Evolutionary conservation across 768 basidiomycete genomes (phyloP).

Genomic region (Terana coerulea): DNA sequence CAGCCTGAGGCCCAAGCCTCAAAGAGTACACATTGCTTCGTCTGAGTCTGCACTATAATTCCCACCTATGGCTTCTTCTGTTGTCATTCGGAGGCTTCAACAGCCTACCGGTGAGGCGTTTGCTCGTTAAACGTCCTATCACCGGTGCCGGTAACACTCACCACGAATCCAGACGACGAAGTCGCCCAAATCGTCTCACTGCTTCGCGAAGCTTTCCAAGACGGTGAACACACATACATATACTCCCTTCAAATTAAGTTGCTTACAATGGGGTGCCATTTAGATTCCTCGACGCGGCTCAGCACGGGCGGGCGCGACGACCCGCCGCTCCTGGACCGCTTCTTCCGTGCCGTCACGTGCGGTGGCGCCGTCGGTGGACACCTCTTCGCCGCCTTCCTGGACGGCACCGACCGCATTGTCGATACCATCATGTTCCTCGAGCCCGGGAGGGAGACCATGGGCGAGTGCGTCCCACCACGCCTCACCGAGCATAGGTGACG

Average conservation of each 20-base stretch:
- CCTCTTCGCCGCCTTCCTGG: neutral
- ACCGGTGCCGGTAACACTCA: too few relatives aligned
- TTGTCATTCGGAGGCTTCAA: too few relatives aligned
- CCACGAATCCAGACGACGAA: too few relatives aligned
- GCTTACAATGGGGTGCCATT: neutral
- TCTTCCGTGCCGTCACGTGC: neutral
- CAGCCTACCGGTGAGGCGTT: too few relatives aligned
- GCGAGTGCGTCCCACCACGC: too few relatives aligned
- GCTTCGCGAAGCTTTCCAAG: neutral
- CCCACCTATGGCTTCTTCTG: too few relatives aligned
- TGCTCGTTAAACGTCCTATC: too few relatives aligned
- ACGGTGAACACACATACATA: neutral
- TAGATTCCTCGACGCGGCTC: neutral
- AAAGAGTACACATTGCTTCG: too few relatives aligned
- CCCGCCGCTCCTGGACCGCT: neutral
- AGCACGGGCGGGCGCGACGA: neutral
- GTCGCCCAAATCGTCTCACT: neutral
- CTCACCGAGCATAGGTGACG: neutral
- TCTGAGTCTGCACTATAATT: too few relatives aligned
- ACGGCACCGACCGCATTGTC: neutral
- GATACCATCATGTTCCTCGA: neutral
- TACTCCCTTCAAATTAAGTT: neutral
- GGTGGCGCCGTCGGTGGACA: neutral
- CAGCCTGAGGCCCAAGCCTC: too few relatives aligned
- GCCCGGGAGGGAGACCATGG: neutral